Evolutionary conservation across 2,329 filamentous ascomycete species (phyloP).

Genomic region (Fusarium dimerum): DNA sequence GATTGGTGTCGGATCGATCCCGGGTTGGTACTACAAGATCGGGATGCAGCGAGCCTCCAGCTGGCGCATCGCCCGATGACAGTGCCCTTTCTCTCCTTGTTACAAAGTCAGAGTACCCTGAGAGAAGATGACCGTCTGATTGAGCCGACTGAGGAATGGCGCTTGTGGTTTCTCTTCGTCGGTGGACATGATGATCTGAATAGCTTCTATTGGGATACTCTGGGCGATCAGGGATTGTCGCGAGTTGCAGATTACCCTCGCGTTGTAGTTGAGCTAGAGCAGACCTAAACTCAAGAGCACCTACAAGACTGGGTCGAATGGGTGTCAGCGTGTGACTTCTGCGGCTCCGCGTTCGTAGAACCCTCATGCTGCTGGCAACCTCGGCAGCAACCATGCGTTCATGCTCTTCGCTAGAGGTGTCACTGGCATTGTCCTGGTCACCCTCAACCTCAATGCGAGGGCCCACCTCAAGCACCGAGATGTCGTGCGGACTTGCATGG

Average conservation of each 20-base stretch:
- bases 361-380: constrained; percentile 89
- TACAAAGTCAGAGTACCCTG: constrained; percentile 4
- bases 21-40: constrained; percentile 21
- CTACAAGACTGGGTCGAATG: constrained; percentile 89
- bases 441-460: constrained; percentile 50
- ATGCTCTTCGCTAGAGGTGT: constrained; percentile 54
- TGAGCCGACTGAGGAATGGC: constrained; percentile 20
- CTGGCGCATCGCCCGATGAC: constrained; percentile 46
- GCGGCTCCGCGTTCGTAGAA: constrained; percentile 67
- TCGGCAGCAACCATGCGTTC: constrained; percentile 74
- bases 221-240: constrained; percentile 50
- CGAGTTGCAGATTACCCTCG: constrained; percentile 73
- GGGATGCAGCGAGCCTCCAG: constrained; percentile 12
- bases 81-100: constrained; percentile 40
- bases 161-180: constrained; percentile 31
- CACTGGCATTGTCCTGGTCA: constrained; percentile 43
- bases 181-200: constrained; percentile 35
- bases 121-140: constrained; percentile 9
- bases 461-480: constrained; percentile 46
- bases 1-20: constrained; percentile 20
- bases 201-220: constrained; percentile 55
- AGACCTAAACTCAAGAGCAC: constrained; percentile 90
- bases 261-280: constrained; percentile 84
- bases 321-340: constrained; percentile 76
- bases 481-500: constrained; percentile 34